These are phyloP conservation scores for Aaosphaeria pasadenensis DNA, from an alignment of 2,329 filamentous ascomycete genomes.

Conservation along the genomic window DNA sequence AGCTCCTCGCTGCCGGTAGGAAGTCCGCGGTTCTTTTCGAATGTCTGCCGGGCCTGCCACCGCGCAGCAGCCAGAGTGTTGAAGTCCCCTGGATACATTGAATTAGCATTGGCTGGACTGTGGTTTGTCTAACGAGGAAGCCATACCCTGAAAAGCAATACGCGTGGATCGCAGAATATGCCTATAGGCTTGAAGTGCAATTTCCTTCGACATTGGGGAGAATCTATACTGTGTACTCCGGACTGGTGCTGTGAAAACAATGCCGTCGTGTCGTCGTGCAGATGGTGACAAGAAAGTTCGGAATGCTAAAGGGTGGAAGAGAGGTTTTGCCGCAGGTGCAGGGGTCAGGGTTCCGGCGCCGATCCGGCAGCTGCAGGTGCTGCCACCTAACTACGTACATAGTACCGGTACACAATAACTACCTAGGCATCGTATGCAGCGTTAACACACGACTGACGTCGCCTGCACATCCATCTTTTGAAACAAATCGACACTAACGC, in stretches of 20 bases:
- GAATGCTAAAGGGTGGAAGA: constrained; percentile 13
- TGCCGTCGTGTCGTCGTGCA: not conserved
- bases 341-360: constrained; percentile 16
- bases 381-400: no score
- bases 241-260: not conserved
- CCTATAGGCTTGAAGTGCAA: constrained; percentile 77
- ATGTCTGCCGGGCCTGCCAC: constrained; percentile 68
- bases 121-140: not conserved
- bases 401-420: no score
- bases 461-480: no score
- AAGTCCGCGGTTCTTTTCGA: constrained; percentile 65
- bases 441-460: no score
- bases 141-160: constrained; percentile 76
- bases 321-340: constrained; percentile 17
- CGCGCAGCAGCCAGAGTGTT: constrained; percentile 68
- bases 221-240: not conserved
- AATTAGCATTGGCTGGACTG: not conserved
- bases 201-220: constrained; percentile 22
- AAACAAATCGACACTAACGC: not conserved
- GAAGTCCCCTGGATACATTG: constrained; percentile 60
- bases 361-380: constrained; percentile 17
- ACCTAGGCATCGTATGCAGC: no score
- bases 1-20: constrained; percentile 58
- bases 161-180: constrained; percentile 75
- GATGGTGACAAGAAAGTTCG: not conserved